Evolutionary conservation across 2,329 filamentous ascomycete genomes (phyloP), one percentile per base, ranked within the genome.

Genomic region (Pseudocercospora fijiensis): DNA sequence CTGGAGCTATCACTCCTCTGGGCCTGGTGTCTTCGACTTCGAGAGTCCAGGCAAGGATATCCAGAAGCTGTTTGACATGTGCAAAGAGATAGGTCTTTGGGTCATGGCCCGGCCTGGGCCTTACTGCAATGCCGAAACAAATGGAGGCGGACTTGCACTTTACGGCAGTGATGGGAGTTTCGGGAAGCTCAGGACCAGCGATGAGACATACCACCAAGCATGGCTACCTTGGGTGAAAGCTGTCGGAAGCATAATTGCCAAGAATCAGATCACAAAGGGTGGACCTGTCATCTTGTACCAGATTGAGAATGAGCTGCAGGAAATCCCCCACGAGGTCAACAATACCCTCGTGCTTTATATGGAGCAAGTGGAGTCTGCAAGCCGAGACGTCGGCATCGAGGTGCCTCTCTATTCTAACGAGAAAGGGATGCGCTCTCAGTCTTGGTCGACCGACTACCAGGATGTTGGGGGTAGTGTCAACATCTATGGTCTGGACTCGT

Each of bases 111-210:
- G 86, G 0, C 84, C 85, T 0, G 86, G 86, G 0, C 85, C 85
- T 0, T 89, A 88, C 62, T 81, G 86, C 62, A 89, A 88, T 65
- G 86, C 86, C 0, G 87, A 88, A 71, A 80, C 85, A 2, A 87
- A 84, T 65, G 65, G 83, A 0, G 86, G 87, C 30, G 86, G 86
- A 0, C 85, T 87, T 62, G 85, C 86, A 0, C 76, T 86, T 0
- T 89, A 86, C 85, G 73, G 86, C 5, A 88, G 85, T 0, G 87
- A 86, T 0, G 86, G 85, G 49, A 84, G 78, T 26, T 85, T 85
- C 57, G 85, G 85, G 2, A 70, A 73, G 20, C 74, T 86, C 16
- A 77, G 85, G 80, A 87, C 64, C 72, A 79, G 59, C 10, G 69
- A 74, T 41, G 4, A 77, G 80, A 53, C 86, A 82, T 71, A 84